phyloP scores from a whole-genome alignment of 108 stramenopile species.

The Pseudonitzschia multiseries region DNA sequence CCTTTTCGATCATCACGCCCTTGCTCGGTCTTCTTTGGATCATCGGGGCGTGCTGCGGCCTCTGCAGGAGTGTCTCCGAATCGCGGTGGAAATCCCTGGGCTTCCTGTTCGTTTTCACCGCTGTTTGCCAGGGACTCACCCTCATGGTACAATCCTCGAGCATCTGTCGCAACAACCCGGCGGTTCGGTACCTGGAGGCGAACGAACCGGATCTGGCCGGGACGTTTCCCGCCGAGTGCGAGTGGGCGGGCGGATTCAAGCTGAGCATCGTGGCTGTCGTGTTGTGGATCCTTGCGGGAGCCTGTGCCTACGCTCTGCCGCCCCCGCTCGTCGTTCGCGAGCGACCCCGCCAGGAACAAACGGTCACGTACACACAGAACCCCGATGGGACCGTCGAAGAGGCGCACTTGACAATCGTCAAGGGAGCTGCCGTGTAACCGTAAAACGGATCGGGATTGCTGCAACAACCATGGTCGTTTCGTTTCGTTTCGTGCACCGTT shows the following conservation, averaged over 20 bases:
- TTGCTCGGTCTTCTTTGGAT: constrained; percentile 12
- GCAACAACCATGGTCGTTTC: too few species aligned
- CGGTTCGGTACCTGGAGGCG: constrained; percentile 22
- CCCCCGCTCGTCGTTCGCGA: neutral
- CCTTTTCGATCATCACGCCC: constrained; percentile 31
- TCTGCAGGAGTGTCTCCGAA: neutral
- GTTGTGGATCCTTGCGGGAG: constrained; percentile 23
- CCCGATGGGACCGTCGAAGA: constrained; percentile 26
- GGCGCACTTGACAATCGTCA: constrained; percentile 18
- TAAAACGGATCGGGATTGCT: neutral
- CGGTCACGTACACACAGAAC: constrained; percentile 30
- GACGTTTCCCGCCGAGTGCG: constrained; percentile 20
- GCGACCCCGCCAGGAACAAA: constrained; percentile 33
- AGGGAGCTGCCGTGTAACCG: constrained; percentile 16
- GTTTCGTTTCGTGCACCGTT: too few species aligned
- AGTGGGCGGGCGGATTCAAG: constrained; percentile 17
- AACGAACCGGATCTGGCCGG: neutral
- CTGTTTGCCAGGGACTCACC: constrained; percentile 28
- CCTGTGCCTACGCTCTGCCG: neutral
- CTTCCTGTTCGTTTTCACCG: constrained; percentile 1
- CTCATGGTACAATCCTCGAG: constrained; percentile 22
- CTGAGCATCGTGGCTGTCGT: constrained; percentile 9
- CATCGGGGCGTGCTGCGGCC: constrained; percentile 7
- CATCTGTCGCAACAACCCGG: constrained; percentile 33
- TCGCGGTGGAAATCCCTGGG: constrained; percentile 17